A percentile compares a stretch with the other conserved stretches of the same genome.
These are phyloP conservation scores for Aquilaria yunnanensis DNA, from an alignment of 345 rosid genomes.

Conservation along the genomic window DNA sequence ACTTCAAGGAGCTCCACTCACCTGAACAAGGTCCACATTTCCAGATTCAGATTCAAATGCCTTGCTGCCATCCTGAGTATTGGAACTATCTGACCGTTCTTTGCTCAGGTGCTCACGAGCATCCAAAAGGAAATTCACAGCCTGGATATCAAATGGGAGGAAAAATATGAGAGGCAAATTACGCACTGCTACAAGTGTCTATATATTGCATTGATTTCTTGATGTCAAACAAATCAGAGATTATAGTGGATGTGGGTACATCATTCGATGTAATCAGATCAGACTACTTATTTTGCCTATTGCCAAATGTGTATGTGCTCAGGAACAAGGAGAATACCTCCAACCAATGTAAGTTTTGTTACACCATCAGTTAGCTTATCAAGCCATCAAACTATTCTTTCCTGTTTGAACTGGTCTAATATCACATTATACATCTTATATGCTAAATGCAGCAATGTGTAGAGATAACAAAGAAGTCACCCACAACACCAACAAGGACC, in stretches of 20 bases:
- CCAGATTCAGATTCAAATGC: conserved; percentile 22
- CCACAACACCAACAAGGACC: neutral
- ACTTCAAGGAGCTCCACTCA: conserved; percentile 24
- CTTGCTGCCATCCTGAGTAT: conserved; percentile 24
- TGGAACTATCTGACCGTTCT: conserved; percentile 26
- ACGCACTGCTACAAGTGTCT: neutral
- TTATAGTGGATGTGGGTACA: too few species aligned
- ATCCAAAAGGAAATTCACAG: conserved; percentile 66
- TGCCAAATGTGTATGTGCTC: too few species aligned
- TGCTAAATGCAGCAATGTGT: neutral
- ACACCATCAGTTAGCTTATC: too few species aligned
- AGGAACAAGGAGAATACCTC: too few species aligned
- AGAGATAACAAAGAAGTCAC: neutral
- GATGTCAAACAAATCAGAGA: too few species aligned
- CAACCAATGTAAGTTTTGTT: too few species aligned
- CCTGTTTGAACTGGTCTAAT: too few species aligned
- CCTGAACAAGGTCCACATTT: conserved; percentile 67
- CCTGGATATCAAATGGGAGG: conserved; percentile 37
- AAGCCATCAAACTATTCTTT: too few species aligned
- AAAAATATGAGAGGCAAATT: neutral
- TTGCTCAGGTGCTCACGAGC: conserved; percentile 46
- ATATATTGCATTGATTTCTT: too few species aligned
- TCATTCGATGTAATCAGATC: too few species aligned
- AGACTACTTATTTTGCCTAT: too few species aligned
- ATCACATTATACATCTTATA: neutral